A percentile compares a stretch with the other conserved stretches of the same genome.
phyloP scores from a whole-genome alignment of 2,329 filamentous ascomycete genomes.

The Neoscytalidium dimidiatum region DNA sequence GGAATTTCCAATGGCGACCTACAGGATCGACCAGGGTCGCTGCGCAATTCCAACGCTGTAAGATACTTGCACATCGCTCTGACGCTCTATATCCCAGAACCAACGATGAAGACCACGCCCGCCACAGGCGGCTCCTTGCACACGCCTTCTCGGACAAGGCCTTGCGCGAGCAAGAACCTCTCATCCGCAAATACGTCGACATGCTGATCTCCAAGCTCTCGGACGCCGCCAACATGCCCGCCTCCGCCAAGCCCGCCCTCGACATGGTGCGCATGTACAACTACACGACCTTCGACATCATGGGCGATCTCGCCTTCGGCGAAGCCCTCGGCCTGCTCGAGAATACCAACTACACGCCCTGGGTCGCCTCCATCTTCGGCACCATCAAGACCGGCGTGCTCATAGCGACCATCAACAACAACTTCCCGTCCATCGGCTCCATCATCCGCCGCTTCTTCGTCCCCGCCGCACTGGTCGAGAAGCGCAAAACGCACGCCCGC shows the following conservation, averaged over 20 bases:
- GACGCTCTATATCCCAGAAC: not conserved
- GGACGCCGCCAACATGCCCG: not conserved
- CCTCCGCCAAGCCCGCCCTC: not conserved
- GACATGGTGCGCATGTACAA: slow-evolving; percentile 20
- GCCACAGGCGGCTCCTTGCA: slow-evolving; percentile 24
- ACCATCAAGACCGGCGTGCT: slow-evolving; percentile 22
- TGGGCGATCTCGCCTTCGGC: slow-evolving; percentile 36
- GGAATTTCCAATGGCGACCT: not conserved
- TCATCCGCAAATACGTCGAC: slow-evolving; percentile 37
- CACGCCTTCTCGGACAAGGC: slow-evolving; percentile 36
- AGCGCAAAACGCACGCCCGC: not conserved
- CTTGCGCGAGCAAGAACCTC: slow-evolving; percentile 32
- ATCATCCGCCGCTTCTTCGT: not conserved
- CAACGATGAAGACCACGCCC: slow-evolving; percentile 23
- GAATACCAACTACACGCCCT: slow-evolving; percentile 32
- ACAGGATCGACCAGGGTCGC: not conserved
- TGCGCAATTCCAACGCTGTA: not conserved
- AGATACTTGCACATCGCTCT: too few relatives aligned
- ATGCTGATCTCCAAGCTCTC: slow-evolving; percentile 26
- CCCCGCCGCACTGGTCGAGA: not conserved
- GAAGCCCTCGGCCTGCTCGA: slow-evolving; percentile 35
- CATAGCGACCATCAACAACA: not conserved
- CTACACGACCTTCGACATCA: slow-evolving; percentile 35
- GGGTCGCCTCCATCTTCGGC: slow-evolving; percentile 34
- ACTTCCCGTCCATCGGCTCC: not conserved